Conservation (phyloP, 768 basidiomycete species). For the Trametes maxima region DNA sequence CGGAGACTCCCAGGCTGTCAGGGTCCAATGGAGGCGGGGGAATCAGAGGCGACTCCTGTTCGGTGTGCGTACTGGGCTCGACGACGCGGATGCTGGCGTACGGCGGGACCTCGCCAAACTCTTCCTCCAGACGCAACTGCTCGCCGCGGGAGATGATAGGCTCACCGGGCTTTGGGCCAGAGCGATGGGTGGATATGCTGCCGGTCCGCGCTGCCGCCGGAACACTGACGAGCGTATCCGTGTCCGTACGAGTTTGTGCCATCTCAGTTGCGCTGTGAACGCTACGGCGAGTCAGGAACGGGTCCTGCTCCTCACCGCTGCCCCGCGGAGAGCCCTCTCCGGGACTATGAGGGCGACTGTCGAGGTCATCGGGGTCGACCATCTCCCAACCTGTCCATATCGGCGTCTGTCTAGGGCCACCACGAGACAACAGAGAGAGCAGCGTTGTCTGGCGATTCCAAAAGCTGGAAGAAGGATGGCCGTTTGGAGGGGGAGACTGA, state of each 20-base stretch:
- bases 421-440: slow-evolving; percentile 18
- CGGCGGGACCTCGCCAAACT: slow-evolving; percentile 29
- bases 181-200: slow-evolving; percentile 16
- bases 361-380: slow-evolving; percentile 29
- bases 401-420: slow-evolving; percentile 26
- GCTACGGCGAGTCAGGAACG: slow-evolving; percentile 45
- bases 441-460: slow-evolving; percentile 44
- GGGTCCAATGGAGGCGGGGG: slow-evolving; percentile 43
- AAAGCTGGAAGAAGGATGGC: slow-evolving; percentile 33
- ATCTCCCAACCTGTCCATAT: slow-evolving; percentile 39
- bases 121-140: slow-evolving; percentile 39
- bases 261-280: slow-evolving; percentile 27
- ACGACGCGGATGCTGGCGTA: slow-evolving; percentile 32
- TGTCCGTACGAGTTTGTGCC: slow-evolving; percentile 28
- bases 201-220: slow-evolving; percentile 27
- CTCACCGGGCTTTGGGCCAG: slow-evolving; percentile 34
- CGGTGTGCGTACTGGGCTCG: slow-evolving; percentile 25
- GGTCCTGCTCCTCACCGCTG: slow-evolving; percentile 70
- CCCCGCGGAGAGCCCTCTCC: slow-evolving; percentile 72
- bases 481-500: slow-evolving; percentile 24
- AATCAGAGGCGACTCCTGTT: slow-evolving; percentile 38
- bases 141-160: slow-evolving; percentile 42
- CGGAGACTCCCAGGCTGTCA: slow-evolving; percentile 30
- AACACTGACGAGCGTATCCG: slow-evolving; percentile 34
- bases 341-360: slow-evolving; percentile 24